phyloP scores from a whole-genome alignment of 495 filamentous ascomycete species.

The Penicillium arizonense region DNA sequence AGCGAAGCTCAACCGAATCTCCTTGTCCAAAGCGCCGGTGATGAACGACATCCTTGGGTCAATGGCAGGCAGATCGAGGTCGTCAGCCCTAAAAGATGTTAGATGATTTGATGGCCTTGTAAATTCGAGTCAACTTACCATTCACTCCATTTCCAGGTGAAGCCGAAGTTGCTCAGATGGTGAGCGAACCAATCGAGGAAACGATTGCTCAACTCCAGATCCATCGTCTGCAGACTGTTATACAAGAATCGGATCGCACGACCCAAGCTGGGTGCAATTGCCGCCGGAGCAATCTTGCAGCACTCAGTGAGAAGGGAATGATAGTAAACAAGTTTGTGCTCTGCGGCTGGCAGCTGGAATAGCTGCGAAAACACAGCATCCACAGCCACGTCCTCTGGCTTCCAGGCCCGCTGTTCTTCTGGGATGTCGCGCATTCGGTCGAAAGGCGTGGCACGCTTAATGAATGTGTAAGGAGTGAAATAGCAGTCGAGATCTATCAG shows the following conservation, averaged over 20 bases:
- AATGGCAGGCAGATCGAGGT: slow-evolving; percentile 70
- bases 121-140: slow-evolving; percentile 55
- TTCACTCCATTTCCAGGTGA: slow-evolving; percentile 99
- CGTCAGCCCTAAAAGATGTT: slow-evolving; percentile 60
- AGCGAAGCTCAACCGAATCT: slow-evolving; percentile 94
- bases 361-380: slow-evolving; percentile 96
- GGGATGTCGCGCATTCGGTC: slow-evolving; percentile 77
- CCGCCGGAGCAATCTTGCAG: slow-evolving; percentile 92
- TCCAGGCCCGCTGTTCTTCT: slow-evolving; percentile 76
- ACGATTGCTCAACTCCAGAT: slow-evolving; percentile 80
- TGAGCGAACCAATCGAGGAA: slow-evolving; percentile 99
- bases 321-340: slow-evolving; percentile 96
- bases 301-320: slow-evolving; percentile 91
- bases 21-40: slow-evolving; percentile 85
- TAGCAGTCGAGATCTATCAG: slow-evolving; percentile 95
- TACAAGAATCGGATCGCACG: slow-evolving; percentile 93
- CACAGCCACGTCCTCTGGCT: slow-evolving; percentile 95
- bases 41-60: slow-evolving; percentile 94
- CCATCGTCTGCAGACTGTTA: slow-evolving; percentile 72
- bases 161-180: slow-evolving; percentile 97
- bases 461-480: slow-evolving; percentile 82
- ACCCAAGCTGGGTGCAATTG: slow-evolving; percentile 92
- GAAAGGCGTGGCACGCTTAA: slow-evolving; percentile 88
- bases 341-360: slow-evolving; percentile 79
- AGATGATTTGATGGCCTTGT: slow-evolving; percentile 2